Conservation (phyloP, 2,329 filamentous ascomycete genomes). For the Colletotrichum sp. region DNA sequence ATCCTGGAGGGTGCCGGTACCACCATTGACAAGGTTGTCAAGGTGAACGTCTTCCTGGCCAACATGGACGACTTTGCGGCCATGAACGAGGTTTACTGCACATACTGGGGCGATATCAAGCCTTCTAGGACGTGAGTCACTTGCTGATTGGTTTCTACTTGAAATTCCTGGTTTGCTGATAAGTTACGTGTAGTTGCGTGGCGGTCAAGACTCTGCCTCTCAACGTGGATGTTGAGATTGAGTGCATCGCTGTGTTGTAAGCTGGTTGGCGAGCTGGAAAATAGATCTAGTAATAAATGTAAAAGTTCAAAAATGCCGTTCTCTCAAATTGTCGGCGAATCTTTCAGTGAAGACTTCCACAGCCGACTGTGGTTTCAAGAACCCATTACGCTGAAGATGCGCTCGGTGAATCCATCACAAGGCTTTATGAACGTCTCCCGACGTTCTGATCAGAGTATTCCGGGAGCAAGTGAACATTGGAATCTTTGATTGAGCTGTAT, state of each 20-base stretch:
- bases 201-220: conserved; percentile 37
- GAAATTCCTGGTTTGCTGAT: background rate
- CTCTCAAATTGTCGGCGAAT: no score
- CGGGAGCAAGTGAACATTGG: background rate
- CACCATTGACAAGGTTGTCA: conserved; percentile 69
- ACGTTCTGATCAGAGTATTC: background rate
- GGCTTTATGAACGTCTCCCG: no score
- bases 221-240: conserved; percentile 38
- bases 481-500: background rate
- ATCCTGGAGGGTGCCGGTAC: conserved; percentile 74
- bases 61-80: conserved; percentile 77
- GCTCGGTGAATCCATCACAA: no score
- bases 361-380: no score
- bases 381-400: no score
- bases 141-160: fast-evolving
- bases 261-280: background rate
- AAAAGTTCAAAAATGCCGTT: background rate
- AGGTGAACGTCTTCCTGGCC: conserved; percentile 75
- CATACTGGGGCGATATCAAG: conserved; percentile 66
- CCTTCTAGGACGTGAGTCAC: conserved; percentile 45
- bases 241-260: conserved; percentile 37
- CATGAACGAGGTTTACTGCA: conserved; percentile 77
- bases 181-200: conserved; percentile 30
- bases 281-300: background rate
- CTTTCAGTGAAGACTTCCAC: no score